Conservation (phyloP, 352 stramenopile genomes). For the Phytopythium kandeliae region DNA sequence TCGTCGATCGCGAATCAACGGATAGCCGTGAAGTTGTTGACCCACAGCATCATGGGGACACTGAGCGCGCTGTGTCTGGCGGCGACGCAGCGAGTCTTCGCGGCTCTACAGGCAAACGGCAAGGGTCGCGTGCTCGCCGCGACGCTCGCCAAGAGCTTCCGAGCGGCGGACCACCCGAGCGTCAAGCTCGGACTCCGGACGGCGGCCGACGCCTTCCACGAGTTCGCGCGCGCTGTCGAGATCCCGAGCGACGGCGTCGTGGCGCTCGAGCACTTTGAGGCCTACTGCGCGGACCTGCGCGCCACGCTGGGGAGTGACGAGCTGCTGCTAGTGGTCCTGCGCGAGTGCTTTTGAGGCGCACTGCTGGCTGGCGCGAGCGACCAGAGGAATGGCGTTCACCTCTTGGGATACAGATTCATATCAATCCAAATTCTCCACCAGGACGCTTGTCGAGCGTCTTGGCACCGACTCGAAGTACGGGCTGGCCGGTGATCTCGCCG, state of each 20-base stretch:
- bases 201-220: slow-evolving; percentile 45
- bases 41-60: slow-evolving; percentile 30
- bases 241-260: slow-evolving; percentile 44
- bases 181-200: slow-evolving; percentile 41
- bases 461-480: no score
- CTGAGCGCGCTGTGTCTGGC: slow-evolving; percentile 32
- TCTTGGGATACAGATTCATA: no score
- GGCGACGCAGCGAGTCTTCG: slow-evolving; percentile 33
- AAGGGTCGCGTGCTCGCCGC: slow-evolving; percentile 62
- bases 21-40: slow-evolving; percentile 31
- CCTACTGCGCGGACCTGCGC: slow-evolving; percentile 50
- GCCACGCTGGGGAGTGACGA: slow-evolving; percentile 48
- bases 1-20: slow-evolving; percentile 10
- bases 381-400: no score
- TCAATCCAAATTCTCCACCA: no score
- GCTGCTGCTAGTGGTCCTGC: slow-evolving; percentile 45
- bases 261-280: slow-evolving; percentile 56
- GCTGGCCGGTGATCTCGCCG: no score
- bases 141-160: slow-evolving; percentile 54
- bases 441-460: no score
- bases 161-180: slow-evolving; percentile 47
- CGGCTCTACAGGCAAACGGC: slow-evolving; percentile 28
- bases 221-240: slow-evolving; percentile 68
- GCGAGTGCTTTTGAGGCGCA: slow-evolving; percentile 44
- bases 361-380: no score